Conservation (phyloP, 805 yeast species). For the Candida adriatica region DNA sequence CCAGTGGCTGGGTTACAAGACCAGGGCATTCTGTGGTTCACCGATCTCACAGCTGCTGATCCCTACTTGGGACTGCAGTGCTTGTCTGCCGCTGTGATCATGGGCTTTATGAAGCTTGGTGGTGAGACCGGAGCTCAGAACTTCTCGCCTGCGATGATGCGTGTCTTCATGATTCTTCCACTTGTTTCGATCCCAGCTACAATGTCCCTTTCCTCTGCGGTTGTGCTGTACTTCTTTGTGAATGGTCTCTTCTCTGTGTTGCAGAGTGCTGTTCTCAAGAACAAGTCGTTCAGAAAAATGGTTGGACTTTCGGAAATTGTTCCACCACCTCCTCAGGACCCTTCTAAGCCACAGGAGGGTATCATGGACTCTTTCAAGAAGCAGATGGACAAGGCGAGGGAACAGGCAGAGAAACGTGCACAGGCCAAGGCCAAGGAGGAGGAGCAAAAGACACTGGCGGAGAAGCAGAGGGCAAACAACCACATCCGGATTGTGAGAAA, state of each 20-base stretch:
- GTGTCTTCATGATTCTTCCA: constrained; percentile 67
- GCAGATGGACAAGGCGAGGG: constrained; percentile 33
- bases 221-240: constrained; percentile 77
- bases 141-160: constrained; percentile 59
- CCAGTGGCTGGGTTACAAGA: constrained; percentile 79
- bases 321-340: constrained; percentile 37
- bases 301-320: constrained; percentile 57
- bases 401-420: constrained; percentile 32
- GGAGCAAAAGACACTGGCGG: constrained; percentile 24
- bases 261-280: constrained; percentile 65
- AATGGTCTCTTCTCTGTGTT: constrained; percentile 69
- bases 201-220: constrained; percentile 78
- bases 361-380: constrained; percentile 32
- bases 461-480: constrained; percentile 24
- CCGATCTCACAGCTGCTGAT: constrained; percentile 73
- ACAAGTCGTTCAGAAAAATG: constrained; percentile 46
- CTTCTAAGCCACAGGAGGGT: constrained; percentile 28
- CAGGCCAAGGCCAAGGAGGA: constrained; percentile 29
- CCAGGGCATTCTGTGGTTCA: constrained; percentile 84
- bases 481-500: constrained; percentile 23
- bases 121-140: constrained; percentile 85
- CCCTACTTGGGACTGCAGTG: constrained; percentile 87
- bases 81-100: constrained; percentile 70
- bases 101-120: constrained; percentile 72
- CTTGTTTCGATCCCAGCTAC: constrained; percentile 83